Evolutionary conservation across 169 alveolate species (phyloP).

Genomic region (Babesia sp.): DNA sequence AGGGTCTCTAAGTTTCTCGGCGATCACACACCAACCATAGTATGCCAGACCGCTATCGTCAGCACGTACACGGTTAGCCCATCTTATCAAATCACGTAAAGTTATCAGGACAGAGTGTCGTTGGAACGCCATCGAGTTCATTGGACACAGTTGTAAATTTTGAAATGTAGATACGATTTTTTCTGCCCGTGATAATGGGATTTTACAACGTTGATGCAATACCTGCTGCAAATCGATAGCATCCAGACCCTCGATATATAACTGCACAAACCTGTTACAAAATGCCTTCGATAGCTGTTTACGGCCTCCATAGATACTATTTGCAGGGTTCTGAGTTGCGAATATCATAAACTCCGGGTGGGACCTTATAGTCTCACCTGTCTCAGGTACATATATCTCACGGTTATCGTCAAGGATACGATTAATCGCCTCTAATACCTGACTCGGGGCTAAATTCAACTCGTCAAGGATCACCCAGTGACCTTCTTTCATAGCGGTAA

Average conservation of each 20-base stretch:
- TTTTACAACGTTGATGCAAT: constrained; percentile 89
- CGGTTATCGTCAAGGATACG: constrained; percentile 98
- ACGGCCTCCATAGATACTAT: constrained; percentile 97
- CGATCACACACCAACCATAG: constrained; percentile 91
- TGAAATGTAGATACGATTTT: constrained; percentile 91
- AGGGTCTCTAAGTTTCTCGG: constrained; percentile 90
- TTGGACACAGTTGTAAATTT: constrained; percentile 78
- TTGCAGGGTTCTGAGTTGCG: constrained; percentile 99
- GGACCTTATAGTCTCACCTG: constrained; percentile 92
- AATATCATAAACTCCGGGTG: constrained; percentile 97
- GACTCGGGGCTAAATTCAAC: constrained; percentile 98
- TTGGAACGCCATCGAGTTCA: constrained; percentile 57
- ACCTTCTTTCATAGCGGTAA: constrained; percentile 96
- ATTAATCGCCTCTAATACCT: constrained; percentile 96
- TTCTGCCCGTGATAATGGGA: constrained; percentile 91
- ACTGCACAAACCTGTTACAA: constrained; percentile 95
- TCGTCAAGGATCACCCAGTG: constrained; percentile 99
- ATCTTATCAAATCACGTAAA: constrained; percentile 96
- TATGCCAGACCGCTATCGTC: constrained; percentile 81
- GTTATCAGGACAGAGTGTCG: constrained; percentile 87
- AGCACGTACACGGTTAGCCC: constrained; percentile 93
- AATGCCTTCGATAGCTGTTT: constrained; percentile 97
- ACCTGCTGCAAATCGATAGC: constrained; percentile 89
- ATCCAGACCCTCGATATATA: constrained; percentile 91
- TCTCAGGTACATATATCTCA: constrained; percentile 95